phyloP scores from a whole-genome alignment of 106 monocot genomes.

The Dendrobium chrysotoxum region DNA sequence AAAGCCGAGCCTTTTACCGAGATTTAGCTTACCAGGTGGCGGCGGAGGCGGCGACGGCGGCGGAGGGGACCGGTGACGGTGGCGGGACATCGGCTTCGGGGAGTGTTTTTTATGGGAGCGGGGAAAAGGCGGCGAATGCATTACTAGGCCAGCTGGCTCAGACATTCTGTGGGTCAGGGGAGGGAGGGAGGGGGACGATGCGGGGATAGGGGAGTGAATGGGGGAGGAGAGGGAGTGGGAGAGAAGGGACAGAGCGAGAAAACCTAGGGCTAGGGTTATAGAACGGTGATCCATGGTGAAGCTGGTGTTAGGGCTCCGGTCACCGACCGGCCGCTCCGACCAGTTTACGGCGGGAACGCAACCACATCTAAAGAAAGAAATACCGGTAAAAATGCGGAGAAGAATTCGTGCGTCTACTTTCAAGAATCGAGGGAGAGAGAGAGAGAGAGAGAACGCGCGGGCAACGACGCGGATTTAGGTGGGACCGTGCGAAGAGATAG shows the following conservation, averaged over 20 bases:
- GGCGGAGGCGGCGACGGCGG: background rate
- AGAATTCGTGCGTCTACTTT: background rate
- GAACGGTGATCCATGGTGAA: slow-evolving; percentile 1
- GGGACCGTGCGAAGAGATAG: background rate
- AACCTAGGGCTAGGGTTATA: background rate
- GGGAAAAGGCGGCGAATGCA: background rate
- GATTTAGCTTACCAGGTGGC: slow-evolving; percentile 2
- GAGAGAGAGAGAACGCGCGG: background rate
- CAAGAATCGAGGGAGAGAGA: background rate
- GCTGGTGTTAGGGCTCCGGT: background rate
- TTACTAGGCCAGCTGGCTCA: background rate
- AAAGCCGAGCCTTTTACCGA: slow-evolving; percentile 11
- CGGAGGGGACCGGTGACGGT: background rate
- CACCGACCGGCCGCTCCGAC: background rate
- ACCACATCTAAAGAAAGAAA: background rate
- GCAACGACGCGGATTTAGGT: background rate
- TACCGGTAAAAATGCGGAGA: background rate
- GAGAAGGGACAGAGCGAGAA: background rate
- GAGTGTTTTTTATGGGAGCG: background rate
- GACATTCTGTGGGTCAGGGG: no score
- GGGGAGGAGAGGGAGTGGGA: slow-evolving; percentile 2
- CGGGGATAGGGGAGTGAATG: background rate
- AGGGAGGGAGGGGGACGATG: background rate
- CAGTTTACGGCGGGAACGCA: background rate
- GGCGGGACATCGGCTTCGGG: background rate